phyloP scores from a whole-genome alignment of 2,329 filamentous ascomycete species.

The Eutypa lata region DNA sequence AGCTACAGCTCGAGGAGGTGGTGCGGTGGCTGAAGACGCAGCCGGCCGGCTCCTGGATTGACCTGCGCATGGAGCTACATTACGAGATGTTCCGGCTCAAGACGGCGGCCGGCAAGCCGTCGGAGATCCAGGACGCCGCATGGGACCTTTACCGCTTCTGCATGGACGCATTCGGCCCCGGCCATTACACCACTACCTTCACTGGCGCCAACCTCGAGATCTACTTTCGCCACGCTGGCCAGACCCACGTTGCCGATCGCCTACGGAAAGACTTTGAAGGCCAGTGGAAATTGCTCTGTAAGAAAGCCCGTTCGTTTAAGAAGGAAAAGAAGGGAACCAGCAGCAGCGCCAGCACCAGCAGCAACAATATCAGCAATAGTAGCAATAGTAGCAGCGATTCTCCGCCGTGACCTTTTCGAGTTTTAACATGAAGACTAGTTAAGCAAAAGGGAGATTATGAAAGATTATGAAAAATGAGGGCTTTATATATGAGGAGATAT shows the following conservation, averaged over 20 bases:
- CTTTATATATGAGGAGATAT: too few species aligned
- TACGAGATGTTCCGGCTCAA: conserved; percentile 1
- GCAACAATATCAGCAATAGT: too few species aligned
- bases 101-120: not conserved
- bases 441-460: too few species aligned
- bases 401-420: too few species aligned
- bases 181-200: conserved; percentile 4
- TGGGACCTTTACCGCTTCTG: conserved; percentile 1
- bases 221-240: not conserved
- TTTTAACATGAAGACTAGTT: too few species aligned
- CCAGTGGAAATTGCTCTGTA: conserved; percentile 5
- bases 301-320: conserved; percentile 5
- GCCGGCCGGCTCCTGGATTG: conserved; percentile 1
- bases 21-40: conserved; percentile 1
- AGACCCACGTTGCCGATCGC: not conserved
- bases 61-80: conserved; percentile 1
- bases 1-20: not conserved
- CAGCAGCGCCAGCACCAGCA: not conserved
- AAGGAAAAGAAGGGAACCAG: not conserved
- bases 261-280: conserved; percentile 1
- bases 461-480: too few species aligned
- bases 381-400: too few species aligned
- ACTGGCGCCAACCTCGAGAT: conserved; percentile 5
- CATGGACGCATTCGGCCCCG: conserved; percentile 2
- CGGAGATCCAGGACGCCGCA: conserved; percentile 1